Conservation (phyloP, 1,284 basidiomycete genomes). For the Pseudozyma thailandica region DNA sequence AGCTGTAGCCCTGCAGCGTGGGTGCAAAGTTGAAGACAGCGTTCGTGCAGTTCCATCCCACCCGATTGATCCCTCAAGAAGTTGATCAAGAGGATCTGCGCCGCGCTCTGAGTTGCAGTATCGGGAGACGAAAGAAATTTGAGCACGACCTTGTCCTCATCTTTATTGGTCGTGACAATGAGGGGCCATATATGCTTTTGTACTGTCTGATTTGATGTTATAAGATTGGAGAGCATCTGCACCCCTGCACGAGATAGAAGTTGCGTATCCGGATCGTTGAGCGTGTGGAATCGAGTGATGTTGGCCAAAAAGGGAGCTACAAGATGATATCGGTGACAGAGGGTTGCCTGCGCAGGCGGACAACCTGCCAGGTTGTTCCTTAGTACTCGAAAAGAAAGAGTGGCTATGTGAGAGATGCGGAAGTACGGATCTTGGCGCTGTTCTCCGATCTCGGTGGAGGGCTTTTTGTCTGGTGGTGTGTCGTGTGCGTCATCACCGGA, state of each 20-base stretch:
- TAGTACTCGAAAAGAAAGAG: constrained; percentile 12
- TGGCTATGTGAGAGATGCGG: constrained; percentile 11
- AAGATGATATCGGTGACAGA: constrained; percentile 12
- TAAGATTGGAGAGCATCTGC: constrained; percentile 49
- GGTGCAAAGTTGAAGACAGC: constrained; percentile 29
- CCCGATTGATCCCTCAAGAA: constrained; percentile 8
- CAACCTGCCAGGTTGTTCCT: constrained; percentile 35
- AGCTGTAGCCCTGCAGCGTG: constrained; percentile 14
- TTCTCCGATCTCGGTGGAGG: neutral
- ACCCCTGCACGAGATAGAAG: constrained; percentile 27
- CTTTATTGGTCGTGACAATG: constrained; percentile 15
- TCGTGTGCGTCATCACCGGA: neutral
- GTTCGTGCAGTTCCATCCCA: neutral
- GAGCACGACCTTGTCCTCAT: constrained; percentile 21
- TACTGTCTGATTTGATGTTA: constrained; percentile 29
- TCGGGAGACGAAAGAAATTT: constrained; percentile 40
- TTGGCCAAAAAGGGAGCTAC: constrained; percentile 24
- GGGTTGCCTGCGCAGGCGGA: constrained; percentile 14
- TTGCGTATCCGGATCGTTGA: constrained; percentile 29
- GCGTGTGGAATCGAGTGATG: constrained; percentile 32
- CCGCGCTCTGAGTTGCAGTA: constrained; percentile 35
- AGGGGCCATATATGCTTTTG: constrained; percentile 34
- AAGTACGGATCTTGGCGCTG: constrained; percentile 9
- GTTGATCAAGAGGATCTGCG: constrained; percentile 46
- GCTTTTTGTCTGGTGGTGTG: neutral